Evolutionary conservation across 495 filamentous ascomycete genomes (phyloP), one percentile per base, ranked within the genome.

Genomic region (Xanthoparmelia taractica): DNA sequence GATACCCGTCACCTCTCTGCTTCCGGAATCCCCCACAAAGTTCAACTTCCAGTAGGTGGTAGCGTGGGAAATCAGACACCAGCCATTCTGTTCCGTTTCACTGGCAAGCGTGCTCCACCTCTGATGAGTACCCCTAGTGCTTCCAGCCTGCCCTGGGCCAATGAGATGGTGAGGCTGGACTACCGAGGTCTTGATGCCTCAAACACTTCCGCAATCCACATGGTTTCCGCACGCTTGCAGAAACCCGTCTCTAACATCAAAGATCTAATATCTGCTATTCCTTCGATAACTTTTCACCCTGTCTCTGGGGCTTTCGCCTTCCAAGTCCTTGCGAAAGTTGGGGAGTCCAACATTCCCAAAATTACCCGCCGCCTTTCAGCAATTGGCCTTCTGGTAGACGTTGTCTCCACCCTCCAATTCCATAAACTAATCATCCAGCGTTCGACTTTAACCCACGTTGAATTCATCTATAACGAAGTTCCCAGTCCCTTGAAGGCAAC

Each of bases 331-430:
- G 79, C 81, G 13, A 72, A 77, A 17, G 78, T 89, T 58, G 86
- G 86, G 31, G 75, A 77, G 43, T 73, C 80, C 0, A 74, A 84
- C 3, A 73, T 90, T 25, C 73, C 79, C 12, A 69, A 73, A 31
- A 76, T 92, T 8, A 69, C 72, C 20, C 72, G 79, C 29, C 82
- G 86, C 13, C 70, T 90, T 8, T 75, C 79, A 57, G 79, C 83
- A 27, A 78, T 92, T 54, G 81, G 85, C 64, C 82, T 82, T 13
- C 71, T 92, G 25, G 81, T 87, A n/a, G 74, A 78, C 33, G 85
- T 88, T 60, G 76, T 89, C 36, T 76, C 81, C n/a, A 82, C 82
- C 25, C 78, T 91, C 56, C 73, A 81, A 45, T 71, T 69, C n/a
- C 80, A 78, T 52, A 74, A 77, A 18, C 76, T 87, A 8, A 72